These are phyloP conservation scores for Monilinia fructigena DNA, from an alignment of 2,329 filamentous ascomycete genomes.

Conservation along the genomic window DNA sequence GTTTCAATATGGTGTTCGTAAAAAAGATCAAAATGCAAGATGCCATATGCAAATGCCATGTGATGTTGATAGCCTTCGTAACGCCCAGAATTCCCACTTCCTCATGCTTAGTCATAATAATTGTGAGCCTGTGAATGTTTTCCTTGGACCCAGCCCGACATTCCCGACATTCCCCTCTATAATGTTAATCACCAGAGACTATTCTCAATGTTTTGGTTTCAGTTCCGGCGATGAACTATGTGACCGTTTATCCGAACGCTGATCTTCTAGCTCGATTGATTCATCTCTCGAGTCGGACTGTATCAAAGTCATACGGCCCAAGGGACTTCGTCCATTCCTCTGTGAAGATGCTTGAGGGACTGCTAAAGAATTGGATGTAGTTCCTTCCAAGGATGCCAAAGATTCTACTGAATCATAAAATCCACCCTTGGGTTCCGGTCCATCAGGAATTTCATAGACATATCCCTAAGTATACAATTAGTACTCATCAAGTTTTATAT, in stretches of 20 bases:
- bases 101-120: neutral
- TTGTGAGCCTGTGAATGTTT: neutral
- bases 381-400: slow-evolving; percentile 32
- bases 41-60: slow-evolving; percentile 11
- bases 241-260: slow-evolving; percentile 16
- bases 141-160: neutral
- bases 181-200: neutral
- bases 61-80: neutral
- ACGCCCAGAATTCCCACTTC: neutral
- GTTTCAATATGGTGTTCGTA: neutral
- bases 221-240: slow-evolving; percentile 19
- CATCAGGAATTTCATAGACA: slow-evolving; percentile 52
- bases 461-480: slow-evolving; percentile 42
- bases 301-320: slow-evolving; percentile 41
- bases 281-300: slow-evolving; percentile 32
- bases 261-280: slow-evolving; percentile 35
- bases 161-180: neutral
- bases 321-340: slow-evolving; percentile 40
- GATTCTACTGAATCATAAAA: slow-evolving; percentile 45
- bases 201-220: neutral
- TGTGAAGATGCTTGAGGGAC: slow-evolving; percentile 32
- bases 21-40: slow-evolving; percentile 11
- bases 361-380: slow-evolving; percentile 26
- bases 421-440: slow-evolving; percentile 45
- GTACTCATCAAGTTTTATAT: neutral